phyloP scores from a whole-genome alignment of 2,329 filamentous ascomycete genomes.

The Paraphaeosphaeria sporulosa region DNA sequence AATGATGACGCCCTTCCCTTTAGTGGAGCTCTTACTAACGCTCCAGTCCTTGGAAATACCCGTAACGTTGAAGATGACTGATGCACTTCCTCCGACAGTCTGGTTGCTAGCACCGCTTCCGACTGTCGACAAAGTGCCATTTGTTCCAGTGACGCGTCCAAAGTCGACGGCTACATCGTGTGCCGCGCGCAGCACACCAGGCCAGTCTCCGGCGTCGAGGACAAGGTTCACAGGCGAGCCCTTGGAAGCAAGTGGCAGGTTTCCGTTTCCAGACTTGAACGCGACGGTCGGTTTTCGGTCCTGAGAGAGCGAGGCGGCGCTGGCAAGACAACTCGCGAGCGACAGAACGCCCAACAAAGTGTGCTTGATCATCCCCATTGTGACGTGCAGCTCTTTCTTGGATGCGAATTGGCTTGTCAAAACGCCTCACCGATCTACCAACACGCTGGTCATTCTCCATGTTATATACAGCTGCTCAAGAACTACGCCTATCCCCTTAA shows the following conservation, averaged over 20 bases:
- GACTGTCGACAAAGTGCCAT: slow-evolving; percentile 63
- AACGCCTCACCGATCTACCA: slow-evolving; percentile 24
- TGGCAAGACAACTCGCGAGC: slow-evolving; percentile 30
- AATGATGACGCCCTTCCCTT: slow-evolving; percentile 63
- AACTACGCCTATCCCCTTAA: slow-evolving; percentile 28
- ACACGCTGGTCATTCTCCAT: slow-evolving; percentile 11
- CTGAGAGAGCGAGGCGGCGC: slow-evolving; percentile 41
- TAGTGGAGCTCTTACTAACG: slow-evolving; percentile 26
- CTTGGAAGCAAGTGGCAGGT: slow-evolving; percentile 39
- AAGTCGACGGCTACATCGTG: slow-evolving; percentile 73
- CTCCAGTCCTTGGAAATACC: slow-evolving; percentile 47
- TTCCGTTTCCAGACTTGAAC: slow-evolving; percentile 53
- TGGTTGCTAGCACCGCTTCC: slow-evolving; percentile 50
- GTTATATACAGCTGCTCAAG: slow-evolving; percentile 20
- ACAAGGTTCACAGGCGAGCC: slow-evolving; percentile 40
- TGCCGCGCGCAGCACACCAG: slow-evolving; percentile 72
- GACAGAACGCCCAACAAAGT: slow-evolving; percentile 35
- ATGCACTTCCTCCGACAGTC: slow-evolving; percentile 52
- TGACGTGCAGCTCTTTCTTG: slow-evolving; percentile 11
- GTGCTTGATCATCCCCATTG: slow-evolving; percentile 42
- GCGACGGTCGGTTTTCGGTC: slow-evolving; percentile 61
- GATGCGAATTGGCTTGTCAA: slow-evolving; percentile 11
- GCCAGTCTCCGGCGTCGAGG: slow-evolving; percentile 62
- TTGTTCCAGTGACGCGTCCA: slow-evolving; percentile 72
- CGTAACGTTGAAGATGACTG: slow-evolving; percentile 53